Conservation (phyloP, 2,329 filamentous ascomycete genomes). For the Hypoxylon sp. region DNA sequence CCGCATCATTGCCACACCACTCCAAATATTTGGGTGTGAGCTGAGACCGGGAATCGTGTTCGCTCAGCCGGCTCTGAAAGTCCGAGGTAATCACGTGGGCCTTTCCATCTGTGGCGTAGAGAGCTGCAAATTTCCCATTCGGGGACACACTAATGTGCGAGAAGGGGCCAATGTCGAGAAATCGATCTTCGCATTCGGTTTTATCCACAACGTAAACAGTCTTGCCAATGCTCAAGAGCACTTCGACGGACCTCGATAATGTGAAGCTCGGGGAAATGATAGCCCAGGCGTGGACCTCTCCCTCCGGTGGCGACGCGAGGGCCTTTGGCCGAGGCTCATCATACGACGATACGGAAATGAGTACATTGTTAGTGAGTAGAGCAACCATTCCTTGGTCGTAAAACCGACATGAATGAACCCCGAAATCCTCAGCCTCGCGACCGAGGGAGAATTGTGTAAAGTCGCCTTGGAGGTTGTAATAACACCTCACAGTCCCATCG, state of each 20-base stretch:
- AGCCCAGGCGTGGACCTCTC: conserved; percentile 88
- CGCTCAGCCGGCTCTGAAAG: conserved; percentile 91
- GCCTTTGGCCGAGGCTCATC: conserved; percentile 89
- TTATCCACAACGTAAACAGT: conserved; percentile 91
- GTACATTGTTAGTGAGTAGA: conserved; percentile 86
- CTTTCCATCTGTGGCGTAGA: conserved; percentile 88
- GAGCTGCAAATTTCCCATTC: conserved; percentile 87
- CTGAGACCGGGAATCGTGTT: conserved; percentile 89
- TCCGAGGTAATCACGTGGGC: conserved; percentile 96
- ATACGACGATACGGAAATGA: conserved; percentile 91
- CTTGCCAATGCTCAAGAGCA: conserved; percentile 85
- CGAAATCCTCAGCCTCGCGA: conserved; percentile 88
- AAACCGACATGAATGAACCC: conserved; percentile 91
- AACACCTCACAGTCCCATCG: conserved; percentile 92
- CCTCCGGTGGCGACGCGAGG: conserved; percentile 82
- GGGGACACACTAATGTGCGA: conserved; percentile 91
- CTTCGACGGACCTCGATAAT: conserved; percentile 92
- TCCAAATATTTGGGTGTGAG: conserved; percentile 89
- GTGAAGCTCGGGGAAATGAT: conserved; percentile 90
- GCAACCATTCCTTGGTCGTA: conserved; percentile 95
- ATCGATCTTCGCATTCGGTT: conserved; percentile 90
- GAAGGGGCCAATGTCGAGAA: conserved; percentile 93
- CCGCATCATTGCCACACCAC: conserved; percentile 97
- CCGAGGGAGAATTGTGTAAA: conserved; percentile 96
- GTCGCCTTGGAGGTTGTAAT: conserved; percentile 91